Evolutionary conservation across 192 early-diverging fungal species (phyloP).

Genomic region (Coemansia sp.): DNA sequence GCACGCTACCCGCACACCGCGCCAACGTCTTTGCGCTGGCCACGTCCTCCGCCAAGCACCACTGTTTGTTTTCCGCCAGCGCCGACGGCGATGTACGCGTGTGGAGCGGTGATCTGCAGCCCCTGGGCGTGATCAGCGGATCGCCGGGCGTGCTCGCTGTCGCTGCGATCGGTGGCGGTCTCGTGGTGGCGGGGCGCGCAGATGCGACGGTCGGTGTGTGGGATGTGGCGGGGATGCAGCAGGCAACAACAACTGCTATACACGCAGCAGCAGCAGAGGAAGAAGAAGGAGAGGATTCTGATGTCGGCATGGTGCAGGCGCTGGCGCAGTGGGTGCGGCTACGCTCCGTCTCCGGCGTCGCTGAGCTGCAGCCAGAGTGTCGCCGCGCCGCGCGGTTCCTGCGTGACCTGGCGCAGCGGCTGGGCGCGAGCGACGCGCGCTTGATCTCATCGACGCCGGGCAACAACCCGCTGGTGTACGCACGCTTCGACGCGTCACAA

Average conservation of each 20-base stretch:
- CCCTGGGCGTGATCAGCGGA: slow-evolving; percentile 54
- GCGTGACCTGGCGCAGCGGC: slow-evolving; percentile 64
- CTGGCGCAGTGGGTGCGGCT: slow-evolving; percentile 72
- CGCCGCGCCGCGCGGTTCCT: slow-evolving; percentile 74
- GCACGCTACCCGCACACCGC: slow-evolving; percentile 27
- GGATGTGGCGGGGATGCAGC: slow-evolving; percentile 49
- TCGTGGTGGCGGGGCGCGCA: slow-evolving; percentile 64
- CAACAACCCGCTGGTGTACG: slow-evolving; percentile 74
- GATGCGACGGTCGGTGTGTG: slow-evolving; percentile 66
- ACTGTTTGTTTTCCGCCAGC: slow-evolving; percentile 63
- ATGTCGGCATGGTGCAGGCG: slow-evolving; percentile 64
- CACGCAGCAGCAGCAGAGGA: too few species aligned
- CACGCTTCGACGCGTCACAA: slow-evolving; percentile 55
- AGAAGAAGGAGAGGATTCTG: too few species aligned
- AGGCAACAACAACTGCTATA: too few species aligned
- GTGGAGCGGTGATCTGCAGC: slow-evolving; percentile 69
- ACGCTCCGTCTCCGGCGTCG: slow-evolving; percentile 68
- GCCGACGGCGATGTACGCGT: slow-evolving; percentile 72
- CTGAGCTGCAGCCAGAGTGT: slow-evolving; percentile 72
- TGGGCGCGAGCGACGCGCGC: slow-evolving; percentile 63
- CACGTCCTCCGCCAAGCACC: slow-evolving; percentile 19
- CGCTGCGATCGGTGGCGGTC: slow-evolving; percentile 19
- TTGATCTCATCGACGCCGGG: slow-evolving; percentile 64
- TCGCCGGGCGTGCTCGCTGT: slow-evolving; percentile 63
- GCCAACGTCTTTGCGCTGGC: slow-evolving; percentile 67